Conservation (phyloP, 2,329 filamentous ascomycete genomes). For the Ilyonectria sp. region DNA sequence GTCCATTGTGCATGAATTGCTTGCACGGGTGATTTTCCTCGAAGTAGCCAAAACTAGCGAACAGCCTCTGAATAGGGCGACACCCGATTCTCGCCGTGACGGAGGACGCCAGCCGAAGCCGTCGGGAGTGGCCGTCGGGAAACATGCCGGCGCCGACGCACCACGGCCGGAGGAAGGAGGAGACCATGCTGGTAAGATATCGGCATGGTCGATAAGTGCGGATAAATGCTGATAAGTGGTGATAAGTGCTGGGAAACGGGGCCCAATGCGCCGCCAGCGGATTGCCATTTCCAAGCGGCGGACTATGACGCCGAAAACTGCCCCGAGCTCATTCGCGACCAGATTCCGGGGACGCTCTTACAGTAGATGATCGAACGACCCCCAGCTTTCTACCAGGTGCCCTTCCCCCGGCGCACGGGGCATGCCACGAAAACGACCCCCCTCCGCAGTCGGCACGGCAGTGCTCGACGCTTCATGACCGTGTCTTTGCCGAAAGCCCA, state of each 20-base stretch:
- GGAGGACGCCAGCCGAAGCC: conserved; percentile 14
- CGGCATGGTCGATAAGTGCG: conserved; percentile 17
- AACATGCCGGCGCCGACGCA: conserved; percentile 5
- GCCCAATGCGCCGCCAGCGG: conserved; percentile 39
- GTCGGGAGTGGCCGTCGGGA: conserved; percentile 25
- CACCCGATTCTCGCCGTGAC: conserved; percentile 38
- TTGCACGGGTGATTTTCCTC: not conserved
- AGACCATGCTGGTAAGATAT: conserved; percentile 18
- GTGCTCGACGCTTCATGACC: not conserved
- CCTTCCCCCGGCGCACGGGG: conserved; percentile 30
- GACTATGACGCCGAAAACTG: conserved; percentile 32
- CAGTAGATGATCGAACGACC: conserved; percentile 42
- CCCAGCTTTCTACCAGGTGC: conserved; percentile 16
- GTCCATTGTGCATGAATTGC: conserved; percentile 9
- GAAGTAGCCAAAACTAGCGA: conserved; percentile 22
- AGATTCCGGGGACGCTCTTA: conserved; percentile 43
- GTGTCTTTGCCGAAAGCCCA: conserved; percentile 36
- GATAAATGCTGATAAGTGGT: not conserved
- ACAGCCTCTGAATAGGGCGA: conserved; percentile 11
- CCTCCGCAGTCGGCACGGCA: conserved; percentile 21
- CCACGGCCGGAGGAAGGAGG: conserved; percentile 3
- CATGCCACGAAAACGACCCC: not conserved
- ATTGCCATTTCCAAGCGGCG: conserved; percentile 40
- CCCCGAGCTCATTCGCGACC: conserved; percentile 41
- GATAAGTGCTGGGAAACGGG: conserved; percentile 6